Evolutionary conservation across 257 asterid genomes (phyloP), one percentile per base, ranked within the genome.

Genomic region (Solanum appendiculatum): DNA sequence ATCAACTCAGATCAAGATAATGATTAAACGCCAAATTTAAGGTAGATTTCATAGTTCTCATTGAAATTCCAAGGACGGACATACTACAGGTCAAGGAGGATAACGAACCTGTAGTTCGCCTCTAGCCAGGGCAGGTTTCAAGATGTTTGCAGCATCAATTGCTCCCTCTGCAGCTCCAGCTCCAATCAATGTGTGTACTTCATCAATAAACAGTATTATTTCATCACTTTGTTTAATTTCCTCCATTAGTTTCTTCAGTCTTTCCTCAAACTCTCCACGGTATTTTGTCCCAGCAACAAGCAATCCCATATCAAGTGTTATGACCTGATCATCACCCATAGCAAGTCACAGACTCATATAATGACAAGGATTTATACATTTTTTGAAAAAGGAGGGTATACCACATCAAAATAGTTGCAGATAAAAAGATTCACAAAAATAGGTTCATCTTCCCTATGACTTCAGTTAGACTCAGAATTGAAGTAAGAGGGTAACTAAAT

Each of bases 261-360:
- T 90, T 86, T 90, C 92, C 58, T 91, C 92, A 83, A 90, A 91
- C 60, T 89, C 92, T 80, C 93, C 92, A 33, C 90, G 92, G 33
- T 88, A 87, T 25, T 88, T 87, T 42, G 92, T 85, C 70, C 93
- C 92, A 54, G 90, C 93, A n/a, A 91, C 88, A 33, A 90, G 89
- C 60, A 87, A 77, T 7, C 92, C 91, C 91, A 89, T 92, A 18
- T 92, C 92, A 21, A 92, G 68, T 42, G 91, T 91, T 89, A 92
- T 92, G 85, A 92, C 92, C 92, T 89, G 78, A 68, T 85, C 44
- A 75, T 39, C 58, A 84, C 34, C 68, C 74, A 31, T 27, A 82
- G 74, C 12, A 37, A 44, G 77, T 66, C 46, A 44, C 25, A 20
- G 5, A 72, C 46, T 36, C 46, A 5, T 51, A 33, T 23, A 88